Conservation (phyloP, 768 basidiomycete genomes). For the Phaeotremella fagi region DNA sequence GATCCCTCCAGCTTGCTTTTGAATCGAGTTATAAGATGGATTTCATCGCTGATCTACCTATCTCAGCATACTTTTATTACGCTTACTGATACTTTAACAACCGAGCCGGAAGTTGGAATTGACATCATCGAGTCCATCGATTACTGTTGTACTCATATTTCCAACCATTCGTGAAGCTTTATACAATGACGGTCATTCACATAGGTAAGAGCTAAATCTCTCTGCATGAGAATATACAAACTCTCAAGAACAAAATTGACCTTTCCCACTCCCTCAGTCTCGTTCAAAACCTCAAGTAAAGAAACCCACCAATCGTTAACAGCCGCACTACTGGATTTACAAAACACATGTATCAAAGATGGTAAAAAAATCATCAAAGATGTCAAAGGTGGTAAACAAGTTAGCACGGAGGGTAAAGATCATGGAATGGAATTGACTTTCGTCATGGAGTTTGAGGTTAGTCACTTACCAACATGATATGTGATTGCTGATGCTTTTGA, state of each 20-base stretch:
- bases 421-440: conserved; percentile 38
- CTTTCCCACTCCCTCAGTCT: not conserved
- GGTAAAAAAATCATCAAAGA: conserved; percentile 24
- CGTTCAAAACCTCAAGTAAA: conserved; percentile 9
- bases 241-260: not conserved
- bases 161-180: no score
- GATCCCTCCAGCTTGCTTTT: no score
- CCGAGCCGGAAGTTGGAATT: no score
- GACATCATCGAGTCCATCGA: no score
- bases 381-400: conserved; percentile 38
- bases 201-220: conserved; percentile 10
- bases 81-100: no score
- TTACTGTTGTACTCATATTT: no score
- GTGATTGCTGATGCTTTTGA: conserved; percentile 9
- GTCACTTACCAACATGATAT: conserved; percentile 1
- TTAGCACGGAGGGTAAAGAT: conserved; percentile 26
- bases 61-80: no score
- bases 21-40: no score
- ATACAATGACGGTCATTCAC: conserved; percentile 11
- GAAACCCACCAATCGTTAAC: conserved; percentile 11
- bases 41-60: no score
- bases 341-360: conserved; percentile 21
- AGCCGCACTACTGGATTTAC: conserved; percentile 30
- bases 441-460: conserved; percentile 40
- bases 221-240: no score